These are phyloP conservation scores for Pichia occidentalis DNA, from an alignment of 805 yeast genomes.

Conservation along the genomic window DNA sequence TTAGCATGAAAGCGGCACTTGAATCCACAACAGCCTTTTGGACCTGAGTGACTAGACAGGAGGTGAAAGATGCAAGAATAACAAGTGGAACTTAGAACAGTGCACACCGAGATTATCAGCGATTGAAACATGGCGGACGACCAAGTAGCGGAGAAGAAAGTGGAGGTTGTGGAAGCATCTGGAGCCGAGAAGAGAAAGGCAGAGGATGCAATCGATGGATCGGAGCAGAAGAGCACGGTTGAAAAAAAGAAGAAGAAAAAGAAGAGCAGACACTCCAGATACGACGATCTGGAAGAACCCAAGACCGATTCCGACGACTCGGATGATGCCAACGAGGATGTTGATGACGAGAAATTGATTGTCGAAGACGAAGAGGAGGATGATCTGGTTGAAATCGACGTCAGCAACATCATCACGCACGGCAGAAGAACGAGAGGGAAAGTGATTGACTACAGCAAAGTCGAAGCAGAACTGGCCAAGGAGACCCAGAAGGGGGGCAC, in stretches of 20 bases:
- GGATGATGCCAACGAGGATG: constrained; percentile 32
- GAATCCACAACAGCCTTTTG: too few relatives aligned
- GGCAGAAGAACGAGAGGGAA: constrained; percentile 91
- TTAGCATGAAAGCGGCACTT: too few relatives aligned
- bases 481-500: constrained; percentile 37
- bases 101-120: too few relatives aligned
- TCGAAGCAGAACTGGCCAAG: constrained; percentile 61
- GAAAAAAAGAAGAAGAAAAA: constrained; percentile 17
- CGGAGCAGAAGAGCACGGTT: constrained; percentile 2
- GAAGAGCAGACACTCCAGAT: constrained; percentile 20
- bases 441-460: constrained; percentile 76
- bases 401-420: constrained; percentile 72
- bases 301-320: constrained; percentile 20
- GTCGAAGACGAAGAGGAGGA: constrained; percentile 71
- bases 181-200: not conserved
- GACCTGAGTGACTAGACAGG: too few relatives aligned
- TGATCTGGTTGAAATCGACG: constrained; percentile 72
- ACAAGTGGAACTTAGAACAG: too few relatives aligned
- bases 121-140: not conserved
- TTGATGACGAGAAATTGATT: constrained; percentile 46
- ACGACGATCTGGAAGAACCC: constrained; percentile 19
- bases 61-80: too few relatives aligned
- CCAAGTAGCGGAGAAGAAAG: not conserved
- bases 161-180: constrained; percentile 1
- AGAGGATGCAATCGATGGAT: not conserved